Percentiles rank a stretch among this genome's conserved stretches.
These are phyloP conservation scores for Aspergillus costaricaensis DNA, from an alignment of 2,329 filamentous ascomycete genomes.

Conservation along the genomic window DNA sequence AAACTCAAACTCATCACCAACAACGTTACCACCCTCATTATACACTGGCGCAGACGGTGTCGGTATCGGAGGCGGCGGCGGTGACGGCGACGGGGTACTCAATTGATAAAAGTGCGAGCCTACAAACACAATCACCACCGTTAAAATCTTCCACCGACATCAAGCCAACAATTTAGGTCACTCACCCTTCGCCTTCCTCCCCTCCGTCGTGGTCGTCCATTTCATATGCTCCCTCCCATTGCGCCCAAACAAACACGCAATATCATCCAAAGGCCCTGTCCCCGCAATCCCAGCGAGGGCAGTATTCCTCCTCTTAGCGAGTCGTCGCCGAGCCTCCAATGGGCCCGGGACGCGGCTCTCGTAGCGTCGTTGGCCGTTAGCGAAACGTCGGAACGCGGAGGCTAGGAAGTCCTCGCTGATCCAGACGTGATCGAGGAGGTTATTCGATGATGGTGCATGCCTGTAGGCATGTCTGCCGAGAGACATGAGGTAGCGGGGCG, in stretches of 20 bases:
- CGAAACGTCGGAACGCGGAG: conserved; percentile 52
- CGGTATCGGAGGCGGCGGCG: neutral
- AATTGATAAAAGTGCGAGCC: conserved; percentile 24
- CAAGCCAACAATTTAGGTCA: neutral
- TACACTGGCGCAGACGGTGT: conserved; percentile 18
- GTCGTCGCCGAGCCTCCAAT: conserved; percentile 60
- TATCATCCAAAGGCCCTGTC: conserved; percentile 36
- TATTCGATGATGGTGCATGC: conserved; percentile 35
- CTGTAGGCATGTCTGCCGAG: conserved; percentile 45
- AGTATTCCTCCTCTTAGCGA: conserved; percentile 59
- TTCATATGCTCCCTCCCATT: conserved; percentile 44
- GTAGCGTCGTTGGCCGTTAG: conserved; percentile 53
- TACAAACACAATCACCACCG: neutral
- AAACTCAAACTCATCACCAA: conserved; percentile 10
- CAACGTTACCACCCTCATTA: conserved; percentile 17
- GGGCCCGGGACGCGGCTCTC: conserved; percentile 64
- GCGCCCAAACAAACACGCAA: conserved; percentile 44
- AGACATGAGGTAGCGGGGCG: conserved; percentile 39
- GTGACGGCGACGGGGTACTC: conserved; percentile 17
- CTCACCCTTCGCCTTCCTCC: conserved; percentile 30
- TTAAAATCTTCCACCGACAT: conserved; percentile 4
- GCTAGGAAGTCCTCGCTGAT: conserved; percentile 49
- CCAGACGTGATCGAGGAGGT: conserved; percentile 44
- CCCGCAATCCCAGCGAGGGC: conserved; percentile 43
- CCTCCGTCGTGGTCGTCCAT: conserved; percentile 30